A percentile compares a stretch with the other conserved stretches of the same genome.
Evolutionary conservation across 345 rosid genomes (phyloP).

Genomic region (Aquilaria yunnanensis): DNA sequence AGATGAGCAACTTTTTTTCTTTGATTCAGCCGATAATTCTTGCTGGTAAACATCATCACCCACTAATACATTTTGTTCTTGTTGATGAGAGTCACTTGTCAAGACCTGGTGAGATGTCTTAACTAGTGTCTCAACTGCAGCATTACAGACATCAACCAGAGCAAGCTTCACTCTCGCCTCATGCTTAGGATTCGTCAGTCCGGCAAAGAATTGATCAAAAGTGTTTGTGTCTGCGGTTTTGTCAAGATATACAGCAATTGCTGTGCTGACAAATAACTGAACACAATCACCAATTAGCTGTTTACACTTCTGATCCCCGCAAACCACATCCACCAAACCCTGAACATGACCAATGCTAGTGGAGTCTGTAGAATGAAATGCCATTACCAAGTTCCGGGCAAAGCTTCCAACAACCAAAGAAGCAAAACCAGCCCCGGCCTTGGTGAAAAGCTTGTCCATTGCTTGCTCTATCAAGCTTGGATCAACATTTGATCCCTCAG

Average conservation of each 20-base stretch:
- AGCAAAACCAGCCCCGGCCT: slow-evolving; percentile 67
- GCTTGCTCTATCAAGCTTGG: slow-evolving; percentile 45
- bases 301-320: slow-evolving; percentile 30
- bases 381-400: slow-evolving; percentile 66
- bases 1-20: neutral
- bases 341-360: slow-evolving; percentile 14
- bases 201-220: slow-evolving; percentile 58
- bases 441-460: slow-evolving; percentile 53
- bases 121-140: slow-evolving; percentile 59
- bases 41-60: slow-evolving; percentile 6
- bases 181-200: slow-evolving; percentile 72
- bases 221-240: slow-evolving; percentile 58
- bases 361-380: slow-evolving; percentile 19
- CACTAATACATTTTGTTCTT: neutral
- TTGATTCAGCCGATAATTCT: slow-evolving; percentile 3
- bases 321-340: slow-evolving; percentile 39
- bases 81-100: slow-evolving; percentile 12
- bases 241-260: slow-evolving; percentile 79
- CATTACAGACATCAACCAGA: slow-evolving; percentile 49
- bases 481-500: slow-evolving; percentile 13
- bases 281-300: slow-evolving; percentile 62
- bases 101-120: slow-evolving; percentile 54
- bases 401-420: slow-evolving; percentile 80
- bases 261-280: slow-evolving; percentile 66
- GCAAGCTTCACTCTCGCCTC: slow-evolving; percentile 41